Evolutionary conservation across 2,329 filamentous ascomycete genomes (phyloP), one percentile per base, ranked within the genome.

Genomic region (Cladosporium velox): DNA sequence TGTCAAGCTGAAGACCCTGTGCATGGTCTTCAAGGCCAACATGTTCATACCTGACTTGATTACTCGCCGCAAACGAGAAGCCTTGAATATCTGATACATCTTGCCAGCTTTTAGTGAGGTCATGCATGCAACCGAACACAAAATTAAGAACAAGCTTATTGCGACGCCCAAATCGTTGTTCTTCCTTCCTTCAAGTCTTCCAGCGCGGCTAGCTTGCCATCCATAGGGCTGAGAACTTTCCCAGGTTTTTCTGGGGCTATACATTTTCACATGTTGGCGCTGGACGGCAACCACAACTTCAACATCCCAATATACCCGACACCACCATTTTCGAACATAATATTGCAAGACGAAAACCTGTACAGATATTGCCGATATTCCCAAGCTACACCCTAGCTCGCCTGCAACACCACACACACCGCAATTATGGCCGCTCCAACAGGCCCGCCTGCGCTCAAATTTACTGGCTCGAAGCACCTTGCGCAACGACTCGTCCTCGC

Each of bases 391-490:
- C 8, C 12, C 8, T 14, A 34, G 7, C 28, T 21, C n/a, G 32
- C 5, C 34, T 24, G 55, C 30, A 38, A 41, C 32, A 64, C 26
- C 24, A 57, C 32, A 26, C 24, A 28, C 15, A 47, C 38, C 57
- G 35, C 60, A 30, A 70, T 54, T 57, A 75, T 75, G 73, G 67
- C 73, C 38, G 70, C 71, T 34, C 65, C 72, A n/a, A 64, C 72
- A 24, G 69, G 68, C 21, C 67, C 71, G 47, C 68, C 74, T 57
- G 72, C 75, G 55, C 64, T 76, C 60, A 76, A 75, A 67, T 93
- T 99, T 77, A 94, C 91, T 60, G 90, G 91, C 73, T 93, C 97
- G 78, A 89, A 90, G 73, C 88, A 90, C 71, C 90, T 99, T 68
- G 85, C 91, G 41, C 89, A 92, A 72, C 91, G 95, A 63, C 88